Conservation (phyloP, 1,139 yeast genomes). For the Waltiozyma sp. region DNA sequence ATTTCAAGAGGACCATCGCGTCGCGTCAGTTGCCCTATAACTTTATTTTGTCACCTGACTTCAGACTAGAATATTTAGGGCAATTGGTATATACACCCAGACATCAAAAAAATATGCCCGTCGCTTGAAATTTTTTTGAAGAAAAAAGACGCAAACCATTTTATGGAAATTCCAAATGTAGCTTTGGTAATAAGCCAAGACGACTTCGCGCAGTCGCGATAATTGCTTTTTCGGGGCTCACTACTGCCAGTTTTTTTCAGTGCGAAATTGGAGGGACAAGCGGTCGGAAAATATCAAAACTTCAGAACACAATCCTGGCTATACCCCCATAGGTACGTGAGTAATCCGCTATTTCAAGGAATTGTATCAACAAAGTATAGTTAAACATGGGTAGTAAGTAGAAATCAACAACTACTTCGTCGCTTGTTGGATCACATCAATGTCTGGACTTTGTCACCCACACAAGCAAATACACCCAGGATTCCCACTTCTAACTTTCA, state of each 20-base stretch:
- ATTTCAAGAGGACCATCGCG: background rate
- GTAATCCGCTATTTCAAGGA: background rate
- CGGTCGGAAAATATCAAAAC: constrained; percentile 1
- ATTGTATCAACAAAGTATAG: constrained; percentile 7
- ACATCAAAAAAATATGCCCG: background rate
- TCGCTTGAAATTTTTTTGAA: too few relatives aligned
- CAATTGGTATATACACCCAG: background rate
- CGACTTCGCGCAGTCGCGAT: background rate
- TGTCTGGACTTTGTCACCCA: background rate
- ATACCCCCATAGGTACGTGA: background rate
- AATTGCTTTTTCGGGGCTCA: background rate
- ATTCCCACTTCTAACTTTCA: too few relatives aligned
- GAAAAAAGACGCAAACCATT: background rate
- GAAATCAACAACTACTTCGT: constrained; percentile 3
- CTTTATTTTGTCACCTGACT: background rate
- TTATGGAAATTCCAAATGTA: background rate
- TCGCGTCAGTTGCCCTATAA: background rate
- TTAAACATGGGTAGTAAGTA: constrained; percentile 21
- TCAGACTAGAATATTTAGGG: background rate
- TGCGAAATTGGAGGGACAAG: background rate
- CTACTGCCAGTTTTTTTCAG: background rate
- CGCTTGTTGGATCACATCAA: background rate
- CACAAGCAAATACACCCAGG: too few relatives aligned
- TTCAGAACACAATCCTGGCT: background rate
- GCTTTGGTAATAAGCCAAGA: background rate